These are phyloP conservation scores for Batkoa obscura DNA, from an alignment of 371 early-diverging fungal species.

Conservation along the genomic window DNA sequence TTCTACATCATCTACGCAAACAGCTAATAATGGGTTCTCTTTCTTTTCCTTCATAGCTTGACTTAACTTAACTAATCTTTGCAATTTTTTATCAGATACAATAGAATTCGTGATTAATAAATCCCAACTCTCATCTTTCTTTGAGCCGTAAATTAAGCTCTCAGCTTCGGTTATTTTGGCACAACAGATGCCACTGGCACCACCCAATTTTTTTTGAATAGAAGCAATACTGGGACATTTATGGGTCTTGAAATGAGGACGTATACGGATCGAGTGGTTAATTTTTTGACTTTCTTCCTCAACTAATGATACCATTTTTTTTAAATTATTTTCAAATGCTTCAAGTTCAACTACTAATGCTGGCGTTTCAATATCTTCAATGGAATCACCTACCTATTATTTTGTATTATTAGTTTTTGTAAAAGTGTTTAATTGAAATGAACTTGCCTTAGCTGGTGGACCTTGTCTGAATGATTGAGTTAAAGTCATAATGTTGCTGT, in stretches of 20 bases:
- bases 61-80: not conserved
- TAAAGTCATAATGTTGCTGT: not conserved
- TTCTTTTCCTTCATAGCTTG: not conserved
- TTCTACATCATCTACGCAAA: not conserved
- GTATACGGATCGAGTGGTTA: not conserved
- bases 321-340: not conserved
- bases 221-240: not conserved
- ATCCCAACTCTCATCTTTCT: not conserved
- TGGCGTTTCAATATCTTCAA: not conserved
- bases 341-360: not conserved
- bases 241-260: constrained; percentile 4
- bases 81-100: not conserved
- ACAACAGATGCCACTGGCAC: constrained; percentile 2
- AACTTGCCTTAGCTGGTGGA: not conserved
- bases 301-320: not conserved
- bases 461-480: not conserved
- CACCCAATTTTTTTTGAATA: not conserved
- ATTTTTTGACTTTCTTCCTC: not conserved
- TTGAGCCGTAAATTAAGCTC: not conserved
- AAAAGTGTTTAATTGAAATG: not conserved
- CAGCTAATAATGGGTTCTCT: not conserved
- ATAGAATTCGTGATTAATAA: not conserved
- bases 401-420: not conserved
- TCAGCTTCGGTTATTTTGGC: constrained; percentile 4
- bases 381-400: not conserved